These are phyloP conservation scores for Pseudozyma pruni DNA, from an alignment of 1,284 basidiomycete genomes.

Conservation along the genomic window DNA sequence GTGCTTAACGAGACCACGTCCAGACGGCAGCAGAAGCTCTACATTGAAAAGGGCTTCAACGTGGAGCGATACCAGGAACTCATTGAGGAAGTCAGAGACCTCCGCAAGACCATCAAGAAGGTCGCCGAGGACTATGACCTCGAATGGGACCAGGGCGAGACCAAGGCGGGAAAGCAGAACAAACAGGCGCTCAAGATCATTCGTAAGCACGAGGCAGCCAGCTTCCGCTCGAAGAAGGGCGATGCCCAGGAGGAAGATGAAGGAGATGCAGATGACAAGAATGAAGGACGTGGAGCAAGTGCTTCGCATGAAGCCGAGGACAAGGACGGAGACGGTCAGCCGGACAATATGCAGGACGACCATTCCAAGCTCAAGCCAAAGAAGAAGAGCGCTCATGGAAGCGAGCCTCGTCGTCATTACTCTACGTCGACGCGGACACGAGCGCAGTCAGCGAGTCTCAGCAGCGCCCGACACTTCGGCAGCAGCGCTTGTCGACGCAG, in stretches of 20 bases:
- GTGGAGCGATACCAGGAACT: slow-evolving; percentile 54
- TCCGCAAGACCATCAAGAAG: slow-evolving; percentile 55
- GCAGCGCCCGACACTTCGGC: slow-evolving; percentile 9
- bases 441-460: no score
- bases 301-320: slow-evolving; percentile 40
- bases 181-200: slow-evolving; percentile 60
- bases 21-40: slow-evolving; percentile 54
- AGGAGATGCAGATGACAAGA: slow-evolving; percentile 23
- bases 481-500: slow-evolving; percentile 7
- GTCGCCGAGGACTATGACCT: slow-evolving; percentile 61
- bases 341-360: slow-evolving; percentile 38
- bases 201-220: slow-evolving; percentile 41
- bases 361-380: slow-evolving; percentile 36
- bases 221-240: slow-evolving; percentile 17
- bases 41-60: slow-evolving; percentile 59
- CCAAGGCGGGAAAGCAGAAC: slow-evolving; percentile 48
- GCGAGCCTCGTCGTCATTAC: slow-evolving; percentile 20
- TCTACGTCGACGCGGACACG: slow-evolving; percentile 14
- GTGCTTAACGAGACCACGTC: slow-evolving; percentile 62
- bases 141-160: slow-evolving; percentile 62
- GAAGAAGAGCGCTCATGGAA: slow-evolving; percentile 25
- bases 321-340: slow-evolving; percentile 50
- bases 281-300: not conserved
- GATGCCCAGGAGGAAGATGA: slow-evolving; percentile 18
- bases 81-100: slow-evolving; percentile 58